These are phyloP conservation scores for Hansenula anomala DNA, from an alignment of 1,139 yeast species.

Conservation along the genomic window DNA sequence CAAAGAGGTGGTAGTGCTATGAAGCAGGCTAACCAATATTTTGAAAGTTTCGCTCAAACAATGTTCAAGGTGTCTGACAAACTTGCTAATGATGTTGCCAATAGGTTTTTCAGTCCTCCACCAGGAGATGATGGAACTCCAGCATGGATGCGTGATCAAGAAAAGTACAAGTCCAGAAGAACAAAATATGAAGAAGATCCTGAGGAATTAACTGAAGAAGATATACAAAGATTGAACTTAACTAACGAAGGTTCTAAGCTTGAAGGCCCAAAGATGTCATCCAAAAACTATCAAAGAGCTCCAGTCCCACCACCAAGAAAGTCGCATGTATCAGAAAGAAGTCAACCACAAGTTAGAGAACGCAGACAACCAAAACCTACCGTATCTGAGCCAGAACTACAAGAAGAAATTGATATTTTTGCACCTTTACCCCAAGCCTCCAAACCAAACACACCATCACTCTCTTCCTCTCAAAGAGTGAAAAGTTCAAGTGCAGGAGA, in stretches of 20 bases:
- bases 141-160: slow-evolving; percentile 73
- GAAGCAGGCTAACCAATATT: slow-evolving; percentile 14
- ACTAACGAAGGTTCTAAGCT: not conserved
- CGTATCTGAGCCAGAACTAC: slow-evolving; percentile 5
- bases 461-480: slow-evolving; percentile 3
- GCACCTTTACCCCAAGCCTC: slow-evolving; percentile 15
- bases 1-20: not conserved
- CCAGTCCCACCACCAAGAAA: slow-evolving; percentile 11
- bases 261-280: not conserved
- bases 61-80: slow-evolving; percentile 26
- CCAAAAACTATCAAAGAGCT: not conserved
- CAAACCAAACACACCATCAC: too few species aligned
- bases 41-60: slow-evolving; percentile 15
- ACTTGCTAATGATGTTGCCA: slow-evolving; percentile 55
- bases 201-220: slow-evolving; percentile 13
- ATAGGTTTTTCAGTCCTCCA: slow-evolving; percentile 60
- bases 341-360: slow-evolving; percentile 3
- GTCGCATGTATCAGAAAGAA: too few species aligned
- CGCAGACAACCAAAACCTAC: slow-evolving; percentile 7
- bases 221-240: slow-evolving; percentile 7
- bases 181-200: slow-evolving; percentile 18
- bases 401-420: slow-evolving; percentile 16
- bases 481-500: slow-evolving; percentile 4
- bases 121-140: slow-evolving; percentile 52
- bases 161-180: slow-evolving; percentile 30